Base-by-base conservation (phyloP, 78 protist genomes). In the Emiliania huxleyi region DNA sequence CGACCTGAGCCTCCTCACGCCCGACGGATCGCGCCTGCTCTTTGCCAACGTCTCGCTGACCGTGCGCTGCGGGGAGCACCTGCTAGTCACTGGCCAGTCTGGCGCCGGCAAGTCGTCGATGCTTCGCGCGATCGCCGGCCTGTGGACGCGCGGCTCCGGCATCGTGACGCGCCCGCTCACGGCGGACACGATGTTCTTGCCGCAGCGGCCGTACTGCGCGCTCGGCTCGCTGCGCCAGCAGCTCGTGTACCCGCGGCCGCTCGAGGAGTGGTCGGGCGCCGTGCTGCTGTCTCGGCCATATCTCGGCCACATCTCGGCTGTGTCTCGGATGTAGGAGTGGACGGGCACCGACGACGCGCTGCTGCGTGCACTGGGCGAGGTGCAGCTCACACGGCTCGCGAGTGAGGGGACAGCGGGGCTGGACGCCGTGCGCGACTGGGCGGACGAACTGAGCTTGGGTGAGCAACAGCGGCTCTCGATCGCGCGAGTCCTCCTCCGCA, bases 181-280 rank as follows among this genome's bases (percentile, higher is more conserved):
- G 3, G 11, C 3, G 75, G n/a, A 62, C 75, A 3, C 75, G 23
- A 15, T 94, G 40, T 94, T 94, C 84, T 48, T 94, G 25, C 95
- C 95, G 38, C 95, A 94, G 91, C 77, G 95, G 33, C 95, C 95
- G 35, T 94, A 95, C 91, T 87, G 91, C 88, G 44, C 94, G 42
- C 46, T 93, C 22, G 96, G 96, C 45, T 29, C 87, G 23, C 93
- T 95, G 42, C 93, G 96, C 25, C 62, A 79, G 69, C 96, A 95
- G 93, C 73, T 95, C 2, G 18, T 52, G 38, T 95, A 95, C 91
- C 96, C 96, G 40, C 2, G 62, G 8, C 71, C n/a, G n/a, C n/a
- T n/a, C n/a, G n/a, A n/a, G n/a, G n/a, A n/a, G n/a, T n/a, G n/a
- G n/a, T n/a, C n/a, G n/a, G n/a, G n/a, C n/a, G n/a, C n/a, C n/a